Conservation (phyloP, 441 rosid genomes). For the Iberis amara region DNA sequence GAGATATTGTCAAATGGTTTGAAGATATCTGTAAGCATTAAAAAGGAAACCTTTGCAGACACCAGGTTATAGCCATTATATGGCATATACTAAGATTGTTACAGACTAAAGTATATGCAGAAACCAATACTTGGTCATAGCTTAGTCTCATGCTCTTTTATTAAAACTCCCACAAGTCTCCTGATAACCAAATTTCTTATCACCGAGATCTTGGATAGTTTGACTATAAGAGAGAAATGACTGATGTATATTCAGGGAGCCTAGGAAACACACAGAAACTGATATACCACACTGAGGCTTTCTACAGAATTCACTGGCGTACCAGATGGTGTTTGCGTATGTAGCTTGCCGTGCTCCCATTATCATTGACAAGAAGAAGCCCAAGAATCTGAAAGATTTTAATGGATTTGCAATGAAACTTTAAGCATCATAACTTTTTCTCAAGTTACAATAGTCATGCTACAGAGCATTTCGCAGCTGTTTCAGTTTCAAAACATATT, state of each 20-base stretch:
- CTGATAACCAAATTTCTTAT: slow-evolving; percentile 16
- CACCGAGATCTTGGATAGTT: slow-evolving; percentile 8
- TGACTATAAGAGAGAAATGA: slow-evolving; percentile 11
- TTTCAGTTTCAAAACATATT: neutral
- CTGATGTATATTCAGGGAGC: slow-evolving; percentile 9
- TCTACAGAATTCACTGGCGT: slow-evolving; percentile 31
- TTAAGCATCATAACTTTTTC: slow-evolving; percentile 8
- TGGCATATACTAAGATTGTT: slow-evolving; percentile 17
- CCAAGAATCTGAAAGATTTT: slow-evolving; percentile 63
- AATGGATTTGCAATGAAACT: neutral
- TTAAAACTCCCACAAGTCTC: slow-evolving; percentile 13
- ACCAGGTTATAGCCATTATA: neutral
- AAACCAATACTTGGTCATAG: slow-evolving; percentile 7
- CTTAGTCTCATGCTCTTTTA: neutral
- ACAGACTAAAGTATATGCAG: slow-evolving; percentile 7
- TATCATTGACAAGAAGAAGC: slow-evolving; percentile 85
- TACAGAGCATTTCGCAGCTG: neutral
- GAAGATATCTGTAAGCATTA: neutral
- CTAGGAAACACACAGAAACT: slow-evolving; percentile 21
- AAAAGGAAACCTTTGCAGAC: neutral
- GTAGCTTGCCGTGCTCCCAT: slow-evolving; percentile 84
- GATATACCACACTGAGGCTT: slow-evolving; percentile 17
- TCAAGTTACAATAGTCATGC: slow-evolving; percentile 6
- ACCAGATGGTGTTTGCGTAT: slow-evolving; percentile 87
- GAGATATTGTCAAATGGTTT: neutral